Base-by-base conservation (phyloP, 805 yeast species). In the Barnettozyma pratensis region DNA sequence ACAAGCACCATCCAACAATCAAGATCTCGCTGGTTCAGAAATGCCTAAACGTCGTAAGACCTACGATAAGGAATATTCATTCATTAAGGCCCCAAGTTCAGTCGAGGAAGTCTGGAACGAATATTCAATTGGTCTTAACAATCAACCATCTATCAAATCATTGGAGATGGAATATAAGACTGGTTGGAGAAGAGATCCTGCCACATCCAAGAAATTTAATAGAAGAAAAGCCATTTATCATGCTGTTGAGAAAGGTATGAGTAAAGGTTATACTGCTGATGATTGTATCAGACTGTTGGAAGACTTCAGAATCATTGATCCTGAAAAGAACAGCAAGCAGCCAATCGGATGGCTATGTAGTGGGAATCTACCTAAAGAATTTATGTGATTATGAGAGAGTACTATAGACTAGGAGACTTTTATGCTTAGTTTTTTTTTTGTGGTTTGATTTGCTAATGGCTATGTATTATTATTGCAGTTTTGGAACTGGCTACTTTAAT, bases 41-140 rank as follows among this genome's bases (percentile, higher is more conserved):
- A 28, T 32, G 5, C 44, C 52, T 31, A 56, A 55, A 40, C 58
- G 59, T 25, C 58, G 63, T 7, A 67, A 62, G 47, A 44, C 60
- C 4, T 65, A 62, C 46, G 59, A 59, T 25, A 67, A 66, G 26
- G 61, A 59, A 12, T 71, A 70, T 49, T 63, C 67, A 19, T 71
- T 72, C 52, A 57, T 70, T 37, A 70, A 69, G 50, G 73, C 74
- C 0, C 75, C 76, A 12, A 69, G 67, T n/a, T 62, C 76, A 3
- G 75, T 77, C 1, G 57, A 67, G 37, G 83, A 78, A 52, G 73
- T 79, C 19, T 79, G 84, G 84, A 69, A 71, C 53, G 84, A 79
- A 59, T 79, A 77, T 50, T 71, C 76, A 5, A 71, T 72, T 46
- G 83, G 83, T 0, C 52, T 74, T 6, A 69, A 74, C 46, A 77